A percentile compares a stretch with the other conserved stretches of the same genome.
phyloP scores from a whole-genome alignment of 148 eudicot species.

The Chenopodium quinoa region DNA sequence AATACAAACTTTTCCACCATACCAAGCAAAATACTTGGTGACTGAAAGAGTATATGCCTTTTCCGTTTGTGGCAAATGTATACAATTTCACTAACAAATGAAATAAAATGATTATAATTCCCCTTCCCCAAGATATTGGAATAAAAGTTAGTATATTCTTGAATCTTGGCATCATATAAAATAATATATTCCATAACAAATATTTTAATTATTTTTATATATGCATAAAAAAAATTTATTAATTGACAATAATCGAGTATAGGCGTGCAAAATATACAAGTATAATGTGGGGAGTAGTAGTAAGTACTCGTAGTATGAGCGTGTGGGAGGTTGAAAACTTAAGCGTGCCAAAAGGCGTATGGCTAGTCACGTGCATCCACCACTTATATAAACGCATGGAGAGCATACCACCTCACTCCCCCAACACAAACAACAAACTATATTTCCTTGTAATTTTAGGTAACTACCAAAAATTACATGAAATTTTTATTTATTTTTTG shows the following conservation, averaged over 20 bases:
- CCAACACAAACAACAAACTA: slow-evolving; percentile 1
- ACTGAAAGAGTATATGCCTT: no score
- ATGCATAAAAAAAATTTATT: background rate
- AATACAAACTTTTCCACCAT: no score
- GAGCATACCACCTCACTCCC: background rate
- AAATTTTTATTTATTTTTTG: no score
- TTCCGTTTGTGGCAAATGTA: no score
- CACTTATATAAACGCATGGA: slow-evolving; percentile 27
- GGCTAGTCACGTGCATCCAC: slow-evolving; percentile 31
- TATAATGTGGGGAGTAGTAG: background rate
- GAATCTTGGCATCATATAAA: background rate
- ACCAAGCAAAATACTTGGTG: no score
- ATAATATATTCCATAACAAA: background rate
- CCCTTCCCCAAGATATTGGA: background rate
- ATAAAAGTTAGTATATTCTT: slow-evolving; percentile 5
- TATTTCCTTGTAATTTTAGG: background rate
- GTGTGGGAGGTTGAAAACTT: slow-evolving; percentile 22
- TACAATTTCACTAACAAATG: no score
- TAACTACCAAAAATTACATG: background rate
- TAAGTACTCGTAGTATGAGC: background rate
- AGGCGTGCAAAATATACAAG: slow-evolving; percentile 38
- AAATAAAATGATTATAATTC: no score
- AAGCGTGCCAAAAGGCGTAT: slow-evolving; percentile 39
- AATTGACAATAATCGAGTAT: slow-evolving; percentile 30
- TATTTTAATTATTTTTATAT: no score